A percentile compares a stretch with the other conserved stretches of the same genome.
Evolutionary conservation across 108 stramenopile genomes (phyloP).

Genomic region (Cyclostephanos tholiformis): DNA sequence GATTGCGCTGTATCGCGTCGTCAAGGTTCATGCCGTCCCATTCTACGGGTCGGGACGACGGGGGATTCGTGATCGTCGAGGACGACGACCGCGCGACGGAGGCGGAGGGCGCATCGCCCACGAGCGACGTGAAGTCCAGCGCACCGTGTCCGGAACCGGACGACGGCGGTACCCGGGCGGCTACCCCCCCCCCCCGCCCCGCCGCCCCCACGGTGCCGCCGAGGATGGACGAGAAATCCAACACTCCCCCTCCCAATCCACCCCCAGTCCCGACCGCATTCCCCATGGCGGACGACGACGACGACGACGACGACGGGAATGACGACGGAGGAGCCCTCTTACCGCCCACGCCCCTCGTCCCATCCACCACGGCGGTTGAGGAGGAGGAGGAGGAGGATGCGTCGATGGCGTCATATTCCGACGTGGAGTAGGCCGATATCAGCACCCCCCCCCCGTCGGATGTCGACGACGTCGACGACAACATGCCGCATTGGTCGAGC

Average conservation of each 20-base stretch:
- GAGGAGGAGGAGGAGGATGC: background rate
- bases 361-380: too few species aligned
- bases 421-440: background rate
- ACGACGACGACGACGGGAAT: background rate
- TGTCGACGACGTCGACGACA: background rate
- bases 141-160: conserved; percentile 49
- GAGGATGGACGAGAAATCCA: conserved; percentile 10
- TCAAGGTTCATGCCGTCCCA: conserved; percentile 83
- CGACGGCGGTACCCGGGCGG: conserved; percentile 5
- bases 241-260: background rate
- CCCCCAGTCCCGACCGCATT: background rate
- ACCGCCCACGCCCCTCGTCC: too few species aligned
- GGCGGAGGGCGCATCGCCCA: conserved; percentile 30
- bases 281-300: background rate
- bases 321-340: too few species aligned
- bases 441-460: background rate
- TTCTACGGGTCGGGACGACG: conserved; percentile 47
- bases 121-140: conserved; percentile 73
- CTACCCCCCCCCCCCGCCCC: background rate
- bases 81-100: background rate
- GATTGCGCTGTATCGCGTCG: conserved; percentile 74
- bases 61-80: background rate
- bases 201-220: background rate
- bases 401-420: background rate
- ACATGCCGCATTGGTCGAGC: background rate